These are phyloP conservation scores for Saccharomyces hybrid DNA, from an alignment of 1,139 yeast genomes.

Conservation along the genomic window DNA sequence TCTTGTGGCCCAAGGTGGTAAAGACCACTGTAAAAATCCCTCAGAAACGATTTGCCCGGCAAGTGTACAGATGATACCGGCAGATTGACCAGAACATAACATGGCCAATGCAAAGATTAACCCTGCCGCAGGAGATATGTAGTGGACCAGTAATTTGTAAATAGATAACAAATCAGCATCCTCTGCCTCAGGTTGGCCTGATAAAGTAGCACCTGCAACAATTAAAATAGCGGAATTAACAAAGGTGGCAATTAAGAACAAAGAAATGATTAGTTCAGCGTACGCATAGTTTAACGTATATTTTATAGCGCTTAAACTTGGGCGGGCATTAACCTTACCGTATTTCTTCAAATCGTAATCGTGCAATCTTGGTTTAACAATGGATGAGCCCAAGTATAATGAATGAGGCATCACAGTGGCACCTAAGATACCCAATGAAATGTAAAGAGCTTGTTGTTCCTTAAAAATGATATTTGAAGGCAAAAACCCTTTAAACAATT, in stretches of 20 bases:
- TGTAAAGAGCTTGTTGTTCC: constrained; percentile 73
- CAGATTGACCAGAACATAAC: constrained; percentile 93
- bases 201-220: constrained; percentile 77
- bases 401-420: constrained; percentile 99
- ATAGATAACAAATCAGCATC: constrained; percentile 85
- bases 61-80: constrained; percentile 95
- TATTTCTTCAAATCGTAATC: constrained; percentile 65
- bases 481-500: constrained; percentile 62
- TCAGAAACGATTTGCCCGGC: constrained; percentile 97
- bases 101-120: constrained; percentile 85
- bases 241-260: constrained; percentile 74
- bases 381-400: constrained; percentile 81
- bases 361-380: constrained; percentile 81
- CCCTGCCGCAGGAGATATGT: constrained; percentile 88
- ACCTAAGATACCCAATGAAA: constrained; percentile 86
- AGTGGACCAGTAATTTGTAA: constrained; percentile 61
- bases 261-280: constrained; percentile 66
- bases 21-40: constrained; percentile 80
- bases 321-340: constrained; percentile 36
- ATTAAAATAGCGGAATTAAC: constrained; percentile 79
- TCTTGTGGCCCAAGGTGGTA: constrained; percentile 82
- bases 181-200: constrained; percentile 60
- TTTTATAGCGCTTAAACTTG: constrained; percentile 63
- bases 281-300: constrained; percentile 66
- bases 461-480: constrained; percentile 70